These are phyloP conservation scores for Botrytis aclada DNA, from an alignment of 2,329 filamentous ascomycete species.

Conservation along the genomic window DNA sequence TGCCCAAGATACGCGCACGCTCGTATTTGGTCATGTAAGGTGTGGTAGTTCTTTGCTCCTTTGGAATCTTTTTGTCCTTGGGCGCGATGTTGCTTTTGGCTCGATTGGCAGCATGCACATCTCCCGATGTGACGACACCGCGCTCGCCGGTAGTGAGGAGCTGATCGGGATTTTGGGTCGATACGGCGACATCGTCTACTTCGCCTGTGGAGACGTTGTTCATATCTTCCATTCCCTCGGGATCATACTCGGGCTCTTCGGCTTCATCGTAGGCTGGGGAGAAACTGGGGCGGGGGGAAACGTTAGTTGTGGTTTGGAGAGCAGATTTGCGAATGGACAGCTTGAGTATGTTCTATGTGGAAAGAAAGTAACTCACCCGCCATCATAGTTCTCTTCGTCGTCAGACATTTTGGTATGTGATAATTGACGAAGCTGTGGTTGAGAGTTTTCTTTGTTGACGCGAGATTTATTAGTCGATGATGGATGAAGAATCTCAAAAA, in stretches of 20 bases:
- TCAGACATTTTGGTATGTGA: conserved; percentile 60
- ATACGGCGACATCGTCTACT: conserved; percentile 51
- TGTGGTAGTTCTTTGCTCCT: conserved; percentile 84
- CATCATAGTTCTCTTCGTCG: conserved; percentile 45
- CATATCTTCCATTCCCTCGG: conserved; percentile 48
- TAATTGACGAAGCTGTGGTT: not conserved
- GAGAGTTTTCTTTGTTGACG: conserved; percentile 14
- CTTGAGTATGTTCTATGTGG: not conserved
- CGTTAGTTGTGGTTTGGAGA: not conserved
- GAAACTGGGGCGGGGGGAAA: not conserved
- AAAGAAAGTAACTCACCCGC: conserved; percentile 18
- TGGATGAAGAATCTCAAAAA: conserved; percentile 23
- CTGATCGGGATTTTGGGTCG: conserved; percentile 55
- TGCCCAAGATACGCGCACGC: conserved; percentile 87
- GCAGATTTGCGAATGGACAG: not conserved
- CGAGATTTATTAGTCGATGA: not conserved
- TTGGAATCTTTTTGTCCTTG: conserved; percentile 85
- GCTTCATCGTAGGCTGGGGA: conserved; percentile 52
- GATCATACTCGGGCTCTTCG: conserved; percentile 54
- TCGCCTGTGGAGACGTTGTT: conserved; percentile 50
- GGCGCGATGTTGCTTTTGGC: conserved; percentile 54
- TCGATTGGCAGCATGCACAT: conserved; percentile 56
- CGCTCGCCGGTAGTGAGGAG: conserved; percentile 37
- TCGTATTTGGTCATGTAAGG: conserved; percentile 99
- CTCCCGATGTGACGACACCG: conserved; percentile 56